Conservation (phyloP, 2,329 filamentous ascomycete species). For the Chaetomium strumarium region DNA sequence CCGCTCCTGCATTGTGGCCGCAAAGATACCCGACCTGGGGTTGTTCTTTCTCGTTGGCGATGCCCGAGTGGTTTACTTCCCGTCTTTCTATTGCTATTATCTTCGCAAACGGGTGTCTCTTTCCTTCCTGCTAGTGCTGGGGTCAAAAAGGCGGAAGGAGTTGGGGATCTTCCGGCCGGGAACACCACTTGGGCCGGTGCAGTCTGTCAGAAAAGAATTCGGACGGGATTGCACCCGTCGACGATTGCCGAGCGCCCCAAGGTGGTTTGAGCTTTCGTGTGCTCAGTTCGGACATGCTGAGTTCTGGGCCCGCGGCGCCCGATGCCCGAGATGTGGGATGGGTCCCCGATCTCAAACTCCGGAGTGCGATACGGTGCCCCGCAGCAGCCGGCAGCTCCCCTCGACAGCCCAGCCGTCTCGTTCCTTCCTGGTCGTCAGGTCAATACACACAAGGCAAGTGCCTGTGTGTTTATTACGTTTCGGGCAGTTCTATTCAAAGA, state of each 20-base stretch:
- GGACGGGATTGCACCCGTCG: background rate
- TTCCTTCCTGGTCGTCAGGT: background rate
- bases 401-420: background rate
- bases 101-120: background rate
- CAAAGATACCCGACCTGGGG: slow-evolving; percentile 16
- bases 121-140: background rate
- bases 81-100: background rate
- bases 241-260: background rate
- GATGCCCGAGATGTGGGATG: slow-evolving; percentile 6
- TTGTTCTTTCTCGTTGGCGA: background rate
- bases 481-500: background rate
- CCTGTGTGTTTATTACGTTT: background rate
- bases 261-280: background rate
- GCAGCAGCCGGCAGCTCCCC: background rate
- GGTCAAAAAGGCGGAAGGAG: slow-evolving; percentile 8
- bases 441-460: background rate
- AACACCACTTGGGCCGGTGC: background rate
- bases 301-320: slow-evolving; percentile 9
- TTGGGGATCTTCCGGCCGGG: slow-evolving; percentile 20
- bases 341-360: background rate
- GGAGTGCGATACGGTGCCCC: background rate
- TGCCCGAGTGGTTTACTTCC: slow-evolving; percentile 1
- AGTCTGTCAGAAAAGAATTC: background rate
- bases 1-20: slow-evolving; percentile 13
- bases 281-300: background rate